Evolutionary conservation across 2,329 filamentous ascomycete genomes (phyloP).

Genomic region (Aspergillus texensis): DNA sequence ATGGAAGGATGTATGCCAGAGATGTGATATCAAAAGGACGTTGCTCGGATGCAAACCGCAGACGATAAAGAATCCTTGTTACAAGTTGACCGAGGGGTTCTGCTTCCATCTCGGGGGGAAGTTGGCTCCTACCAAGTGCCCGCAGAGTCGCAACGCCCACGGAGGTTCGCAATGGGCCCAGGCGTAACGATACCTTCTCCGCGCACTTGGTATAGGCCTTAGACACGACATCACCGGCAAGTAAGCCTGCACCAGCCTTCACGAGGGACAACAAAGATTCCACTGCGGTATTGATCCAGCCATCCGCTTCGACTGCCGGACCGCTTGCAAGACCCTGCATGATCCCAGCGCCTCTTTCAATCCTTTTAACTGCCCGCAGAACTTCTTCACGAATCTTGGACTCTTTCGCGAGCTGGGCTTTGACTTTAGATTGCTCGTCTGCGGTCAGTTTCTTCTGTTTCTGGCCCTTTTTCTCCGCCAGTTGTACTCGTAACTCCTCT

Average conservation of each 20-base stretch:
- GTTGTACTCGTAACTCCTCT: conserved; percentile 80
- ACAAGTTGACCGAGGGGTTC: conserved; percentile 83
- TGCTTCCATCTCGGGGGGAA: conserved; percentile 71
- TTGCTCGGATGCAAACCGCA: conserved; percentile 89
- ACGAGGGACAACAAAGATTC: conserved; percentile 73
- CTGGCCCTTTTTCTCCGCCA: conserved; percentile 87
- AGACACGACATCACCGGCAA: conserved; percentile 79
- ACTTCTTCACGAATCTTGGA: conserved; percentile 75
- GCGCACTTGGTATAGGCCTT: conserved; percentile 79
- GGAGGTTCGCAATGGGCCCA: conserved; percentile 78
- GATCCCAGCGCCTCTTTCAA: conserved; percentile 83
- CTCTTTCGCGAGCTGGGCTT: conserved; percentile 88
- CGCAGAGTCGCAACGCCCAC: conserved; percentile 86
- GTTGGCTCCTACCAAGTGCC: conserved; percentile 70
- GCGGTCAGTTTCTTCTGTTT: conserved; percentile 85
- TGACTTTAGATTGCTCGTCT: conserved; percentile 88
- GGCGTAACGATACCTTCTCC: conserved; percentile 70
- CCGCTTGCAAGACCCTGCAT: conserved; percentile 80
- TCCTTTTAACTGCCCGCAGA: conserved; percentile 66
- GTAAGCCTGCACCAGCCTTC: conserved; percentile 72
- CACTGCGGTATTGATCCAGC: conserved; percentile 86
- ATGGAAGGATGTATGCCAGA: conserved; percentile 81
- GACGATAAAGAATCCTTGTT: conserved; percentile 84
- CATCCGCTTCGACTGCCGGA: conserved; percentile 82
- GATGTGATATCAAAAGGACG: conserved; percentile 89